phyloP scores from a whole-genome alignment of 179 eudicot genomes.

The Heliamphora pulchella region DNA sequence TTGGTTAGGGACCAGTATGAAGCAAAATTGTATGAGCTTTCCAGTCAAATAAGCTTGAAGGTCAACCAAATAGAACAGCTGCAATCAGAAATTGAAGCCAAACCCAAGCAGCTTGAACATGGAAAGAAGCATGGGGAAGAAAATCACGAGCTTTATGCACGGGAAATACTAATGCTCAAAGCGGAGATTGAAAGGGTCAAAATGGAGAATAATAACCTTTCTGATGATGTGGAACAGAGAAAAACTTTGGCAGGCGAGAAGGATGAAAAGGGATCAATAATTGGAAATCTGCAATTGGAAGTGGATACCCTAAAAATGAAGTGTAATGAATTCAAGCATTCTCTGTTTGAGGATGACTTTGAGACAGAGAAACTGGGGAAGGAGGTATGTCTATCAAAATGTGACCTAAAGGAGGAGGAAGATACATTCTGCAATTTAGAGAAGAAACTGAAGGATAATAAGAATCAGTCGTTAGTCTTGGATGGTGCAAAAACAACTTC shows the following conservation, averaged over 20 bases:
- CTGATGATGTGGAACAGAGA: conserved; percentile 26
- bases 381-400: conserved; percentile 46
- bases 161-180: conserved; percentile 33
- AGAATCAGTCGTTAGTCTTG: conserved; percentile 22
- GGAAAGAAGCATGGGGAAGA: conserved; percentile 43
- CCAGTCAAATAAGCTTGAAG: conserved; percentile 33
- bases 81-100: conserved; percentile 39
- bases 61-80: conserved; percentile 30
- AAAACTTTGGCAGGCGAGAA: conserved; percentile 31
- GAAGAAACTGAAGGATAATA: conserved; percentile 54
- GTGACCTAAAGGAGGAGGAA: conserved; percentile 56
- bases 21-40: conserved; percentile 43
- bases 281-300: conserved; percentile 40
- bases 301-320: conserved; percentile 41
- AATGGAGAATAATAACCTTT: conserved; percentile 33
- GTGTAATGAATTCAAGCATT: conserved; percentile 37
- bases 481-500: conserved; percentile 33
- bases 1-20: conserved; percentile 46
- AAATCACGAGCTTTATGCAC: conserved; percentile 27
- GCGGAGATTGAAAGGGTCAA: conserved; percentile 38
- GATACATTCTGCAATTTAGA: conserved; percentile 48
- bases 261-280: conserved; percentile 43
- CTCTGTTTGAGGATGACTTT: conserved; percentile 43
- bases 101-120: conserved; percentile 36
- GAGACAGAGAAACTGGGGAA: conserved; percentile 65